Base-by-base conservation (phyloP, 257 asterid species). In the Solanum medicagineum region DNA sequence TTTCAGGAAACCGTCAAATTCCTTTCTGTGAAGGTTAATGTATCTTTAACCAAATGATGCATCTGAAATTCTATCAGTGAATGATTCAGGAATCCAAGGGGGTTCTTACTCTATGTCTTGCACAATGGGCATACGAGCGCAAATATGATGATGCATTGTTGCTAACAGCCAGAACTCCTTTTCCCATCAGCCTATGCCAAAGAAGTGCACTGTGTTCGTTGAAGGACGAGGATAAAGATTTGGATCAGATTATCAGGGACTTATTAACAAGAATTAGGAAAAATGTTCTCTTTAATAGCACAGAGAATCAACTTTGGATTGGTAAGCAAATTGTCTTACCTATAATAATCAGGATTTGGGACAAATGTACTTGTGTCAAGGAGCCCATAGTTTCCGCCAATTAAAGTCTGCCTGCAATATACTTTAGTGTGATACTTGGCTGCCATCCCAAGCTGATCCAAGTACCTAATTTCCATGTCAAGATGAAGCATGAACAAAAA, bases 401-500 rank as follows among this genome's bases (percentile, higher is more conserved):
- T 88, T 87, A 97, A 92, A 62, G 92, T 90, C 90, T 97, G 99
- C 80, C 98, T 91, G 89, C 99, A 95, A 87, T 93, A 93, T 14
- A 94, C 98, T 91, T 89, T 92, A 42, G 97, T 95, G 17, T 84
- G 86, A 65, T 94, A 90, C 90, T 82, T 93, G 60, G 98, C 99
- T 57, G 99, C 99, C 98, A 95, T 89, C 68, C 98, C 99, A 53
- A 97, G 98, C 92, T 95, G 98, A 92, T 97, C 99, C 75, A 97
- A 89, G 90, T 97, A 95, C 99, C 99, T 89, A 56, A 84, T 83
- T 75, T 47, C 59, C 70, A 62, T 26, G 53, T 62, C 70, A 56
- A 16, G 84, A 4, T 80, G 66, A 20, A 7, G 59, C 32, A 4
- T 88, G 70, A 40, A 85, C 20, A 40, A 65, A 8, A 29, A 10